These are phyloP conservation scores for Trametes pubescens DNA, from an alignment of 1,284 basidiomycete species.

Conservation along the genomic window DNA sequence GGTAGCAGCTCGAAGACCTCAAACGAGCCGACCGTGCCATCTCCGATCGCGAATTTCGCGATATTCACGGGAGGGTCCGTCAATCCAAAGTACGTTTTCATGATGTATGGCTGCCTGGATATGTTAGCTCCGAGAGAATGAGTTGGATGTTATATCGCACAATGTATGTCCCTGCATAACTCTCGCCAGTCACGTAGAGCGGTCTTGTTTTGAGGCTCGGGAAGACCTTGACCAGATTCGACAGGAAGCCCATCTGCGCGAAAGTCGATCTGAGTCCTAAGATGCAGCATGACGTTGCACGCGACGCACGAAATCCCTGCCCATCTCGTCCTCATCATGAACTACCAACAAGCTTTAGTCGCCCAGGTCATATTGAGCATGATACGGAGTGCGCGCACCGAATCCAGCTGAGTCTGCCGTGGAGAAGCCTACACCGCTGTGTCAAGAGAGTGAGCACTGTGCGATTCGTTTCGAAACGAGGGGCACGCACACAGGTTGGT, in stretches of 20 bases:
- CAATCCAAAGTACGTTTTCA: constrained; percentile 71
- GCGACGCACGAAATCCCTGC: constrained; percentile 67
- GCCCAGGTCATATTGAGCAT: background rate
- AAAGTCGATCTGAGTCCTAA: constrained; percentile 1
- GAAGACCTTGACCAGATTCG: constrained; percentile 44
- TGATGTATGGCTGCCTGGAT: constrained; percentile 67
- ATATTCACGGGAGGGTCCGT: constrained; percentile 73
- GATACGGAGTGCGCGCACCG: constrained; percentile 6
- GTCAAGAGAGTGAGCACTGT: too few species aligned
- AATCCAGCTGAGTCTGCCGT: constrained; percentile 61
- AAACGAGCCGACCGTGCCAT: background rate
- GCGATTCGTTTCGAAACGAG: too few species aligned
- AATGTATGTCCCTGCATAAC: constrained; percentile 47
- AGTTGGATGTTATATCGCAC: constrained; percentile 44
- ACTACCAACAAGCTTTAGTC: constrained; percentile 48
- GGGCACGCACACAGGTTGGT: constrained; percentile 65
- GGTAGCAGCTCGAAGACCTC: background rate
- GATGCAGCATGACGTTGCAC: background rate
- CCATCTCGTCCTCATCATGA: constrained; percentile 72
- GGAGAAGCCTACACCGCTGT: constrained; percentile 65
- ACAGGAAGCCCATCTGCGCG: constrained; percentile 35
- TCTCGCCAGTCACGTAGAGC: constrained; percentile 44
- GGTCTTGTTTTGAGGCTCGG: constrained; percentile 43
- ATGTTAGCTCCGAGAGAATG: constrained; percentile 4
- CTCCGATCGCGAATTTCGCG: constrained; percentile 72